These are phyloP conservation scores for Mycena kentingensis DNA, from an alignment of 768 basidiomycete genomes.

Conservation along the genomic window DNA sequence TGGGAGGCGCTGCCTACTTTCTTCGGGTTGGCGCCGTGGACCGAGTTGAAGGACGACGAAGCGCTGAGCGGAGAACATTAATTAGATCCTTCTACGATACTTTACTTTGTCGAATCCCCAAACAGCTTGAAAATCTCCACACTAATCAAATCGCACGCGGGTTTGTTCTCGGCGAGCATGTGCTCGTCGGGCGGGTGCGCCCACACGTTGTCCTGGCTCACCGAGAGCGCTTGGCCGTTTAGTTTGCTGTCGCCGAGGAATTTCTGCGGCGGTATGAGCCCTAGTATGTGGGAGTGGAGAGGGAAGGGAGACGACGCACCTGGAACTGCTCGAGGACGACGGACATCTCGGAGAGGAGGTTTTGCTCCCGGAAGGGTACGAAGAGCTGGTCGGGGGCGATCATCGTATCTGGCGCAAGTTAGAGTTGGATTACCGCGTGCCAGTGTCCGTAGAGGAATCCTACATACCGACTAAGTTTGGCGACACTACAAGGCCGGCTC, in stretches of 20 bases:
- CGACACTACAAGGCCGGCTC: constrained; percentile 3
- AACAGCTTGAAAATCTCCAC: constrained; percentile 21
- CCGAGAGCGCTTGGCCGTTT: constrained; percentile 18
- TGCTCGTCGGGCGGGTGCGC: constrained; percentile 17
- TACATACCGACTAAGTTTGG: constrained; percentile 18
- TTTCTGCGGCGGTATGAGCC: constrained; percentile 7
- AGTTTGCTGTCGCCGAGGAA: constrained; percentile 16
- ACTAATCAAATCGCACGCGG: constrained; percentile 20
- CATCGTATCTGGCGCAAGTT: constrained; percentile 3
- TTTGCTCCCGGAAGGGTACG: constrained; percentile 16
- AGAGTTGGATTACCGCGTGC: no score
- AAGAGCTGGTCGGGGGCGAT: constrained; percentile 19
- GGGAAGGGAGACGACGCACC: constrained; percentile 2
- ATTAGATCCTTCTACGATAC: no score
- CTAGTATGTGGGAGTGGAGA: not conserved
- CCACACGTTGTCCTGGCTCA: constrained; percentile 20
- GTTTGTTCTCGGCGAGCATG: constrained; percentile 14
- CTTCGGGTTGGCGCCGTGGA: no score
- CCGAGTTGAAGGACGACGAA: no score
- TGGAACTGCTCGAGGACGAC: constrained; percentile 19
- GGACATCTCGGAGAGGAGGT: constrained; percentile 14
- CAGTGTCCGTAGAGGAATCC: no score
- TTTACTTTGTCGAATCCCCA: constrained; percentile 12
- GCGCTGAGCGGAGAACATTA: no score
- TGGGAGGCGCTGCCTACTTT: no score